A percentile compares a stretch with the other conserved stretches of the same genome.
Conservation (phyloP, 257 asterid species). For the Solanum paucissectum region DNA sequence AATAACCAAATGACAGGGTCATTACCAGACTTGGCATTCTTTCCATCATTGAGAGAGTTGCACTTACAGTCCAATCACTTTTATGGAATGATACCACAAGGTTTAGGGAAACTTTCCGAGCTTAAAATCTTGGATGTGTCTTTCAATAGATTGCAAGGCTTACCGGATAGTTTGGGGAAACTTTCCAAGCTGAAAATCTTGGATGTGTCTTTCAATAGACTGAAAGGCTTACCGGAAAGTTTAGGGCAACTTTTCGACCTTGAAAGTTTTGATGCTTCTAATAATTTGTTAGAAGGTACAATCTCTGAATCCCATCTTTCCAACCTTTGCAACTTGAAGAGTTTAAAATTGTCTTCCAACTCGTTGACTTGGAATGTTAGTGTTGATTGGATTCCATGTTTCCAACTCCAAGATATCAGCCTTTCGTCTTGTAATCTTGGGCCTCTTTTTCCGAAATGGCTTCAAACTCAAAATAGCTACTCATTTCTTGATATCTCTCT, state of each 20-base stretch:
- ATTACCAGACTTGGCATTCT: neutral
- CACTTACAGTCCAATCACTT: neutral
- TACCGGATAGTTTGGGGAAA: slow-evolving; percentile 2
- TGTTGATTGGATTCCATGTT: slow-evolving; percentile 16
- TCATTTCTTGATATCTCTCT: slow-evolving; percentile 16
- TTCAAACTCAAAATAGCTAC: slow-evolving; percentile 13
- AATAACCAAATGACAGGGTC: neutral
- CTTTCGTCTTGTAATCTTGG: slow-evolving; percentile 20
- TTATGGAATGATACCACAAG: neutral
- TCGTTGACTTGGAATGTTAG: slow-evolving; percentile 1
- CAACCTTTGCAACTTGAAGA: slow-evolving; percentile 7
- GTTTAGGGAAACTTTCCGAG: neutral
- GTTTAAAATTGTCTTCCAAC: slow-evolving; percentile 15
- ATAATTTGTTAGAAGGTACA: slow-evolving; percentile 16
- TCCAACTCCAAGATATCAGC: neutral
- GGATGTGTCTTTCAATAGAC: neutral
- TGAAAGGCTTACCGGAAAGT: neutral
- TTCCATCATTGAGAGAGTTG: neutral
- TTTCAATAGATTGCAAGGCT: neutral
- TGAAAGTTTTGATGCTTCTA: slow-evolving; percentile 4
- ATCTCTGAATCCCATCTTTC: slow-evolving; percentile 12
- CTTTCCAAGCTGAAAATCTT: neutral
- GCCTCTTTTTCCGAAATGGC: slow-evolving; percentile 26
- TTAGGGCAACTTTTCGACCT: slow-evolving; percentile 9
- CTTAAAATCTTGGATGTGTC: neutral